Percentiles rank a stretch among this genome's conserved stretches.
Conservation (phyloP, 192 early-diverging fungal genomes). For the Umbelopsis ramanniana region DNA sequence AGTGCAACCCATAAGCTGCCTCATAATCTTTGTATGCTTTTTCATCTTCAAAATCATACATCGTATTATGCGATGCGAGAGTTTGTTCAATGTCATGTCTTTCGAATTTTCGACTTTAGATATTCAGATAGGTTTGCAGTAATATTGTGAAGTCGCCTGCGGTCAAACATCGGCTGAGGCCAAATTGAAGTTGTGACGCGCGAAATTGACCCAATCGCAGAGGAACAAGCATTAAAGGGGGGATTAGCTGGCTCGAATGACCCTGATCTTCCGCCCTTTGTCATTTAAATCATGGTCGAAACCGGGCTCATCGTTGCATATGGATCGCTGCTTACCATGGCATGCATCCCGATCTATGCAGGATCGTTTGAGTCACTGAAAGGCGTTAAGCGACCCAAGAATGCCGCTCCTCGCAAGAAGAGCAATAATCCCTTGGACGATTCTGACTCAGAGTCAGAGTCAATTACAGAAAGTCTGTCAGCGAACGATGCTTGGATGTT, state of each 20-base stretch:
- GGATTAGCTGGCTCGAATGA: not conserved
- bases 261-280: constrained; percentile 1
- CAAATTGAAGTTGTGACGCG: not conserved
- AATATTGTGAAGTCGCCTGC: too few relatives aligned
- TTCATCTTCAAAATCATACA: too few relatives aligned
- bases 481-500: constrained; percentile 92
- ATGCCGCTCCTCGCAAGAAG: constrained; percentile 29
- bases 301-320: constrained; percentile 78
- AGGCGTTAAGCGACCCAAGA: constrained; percentile 34
- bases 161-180: not conserved
- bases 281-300: constrained; percentile 16
- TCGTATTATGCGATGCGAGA: too few relatives aligned
- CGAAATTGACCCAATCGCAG: constrained; percentile 3
- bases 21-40: too few relatives aligned
- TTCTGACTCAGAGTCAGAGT: constrained; percentile 70
- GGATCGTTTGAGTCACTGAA: constrained; percentile 76
- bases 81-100: too few relatives aligned
- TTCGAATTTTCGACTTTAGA: too few relatives aligned
- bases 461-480: constrained; percentile 78
- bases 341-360: constrained; percentile 83
- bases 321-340: constrained; percentile 82
- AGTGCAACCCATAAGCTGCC: too few relatives aligned
- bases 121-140: too few relatives aligned
- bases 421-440: constrained; percentile 43
- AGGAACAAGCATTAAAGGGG: constrained; percentile 15